These are phyloP conservation scores for Balakata baccata DNA, from an alignment of 345 rosid genomes.

Conservation along the genomic window DNA sequence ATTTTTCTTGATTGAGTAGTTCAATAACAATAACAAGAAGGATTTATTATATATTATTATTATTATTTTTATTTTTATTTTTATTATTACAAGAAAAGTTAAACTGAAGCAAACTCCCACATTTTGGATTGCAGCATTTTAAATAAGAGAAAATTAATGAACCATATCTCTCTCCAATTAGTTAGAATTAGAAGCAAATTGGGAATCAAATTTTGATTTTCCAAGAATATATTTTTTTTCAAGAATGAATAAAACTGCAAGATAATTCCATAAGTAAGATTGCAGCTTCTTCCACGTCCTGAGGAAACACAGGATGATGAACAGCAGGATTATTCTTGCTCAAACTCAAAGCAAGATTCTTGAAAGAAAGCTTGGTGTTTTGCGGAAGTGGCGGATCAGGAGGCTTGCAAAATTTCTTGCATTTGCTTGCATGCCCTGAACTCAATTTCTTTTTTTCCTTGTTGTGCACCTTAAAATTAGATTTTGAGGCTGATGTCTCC, in stretches of 20 bases:
- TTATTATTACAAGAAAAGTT: background rate
- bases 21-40: too few species aligned
- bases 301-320: slow-evolving; percentile 39
- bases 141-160: too few species aligned
- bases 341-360: slow-evolving; percentile 35
- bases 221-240: background rate
- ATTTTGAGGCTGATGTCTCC: slow-evolving; percentile 10
- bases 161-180: too few species aligned
- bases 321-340: slow-evolving; percentile 34
- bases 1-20: too few species aligned
- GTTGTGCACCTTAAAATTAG: slow-evolving; percentile 35
- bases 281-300: slow-evolving; percentile 59
- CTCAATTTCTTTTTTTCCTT: slow-evolving; percentile 53
- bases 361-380: slow-evolving; percentile 32
- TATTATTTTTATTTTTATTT: too few species aligned
- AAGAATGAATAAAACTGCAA: slow-evolving; percentile 40
- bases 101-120: background rate
- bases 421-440: slow-evolving; percentile 20
- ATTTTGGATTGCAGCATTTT: background rate
- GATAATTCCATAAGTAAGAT: slow-evolving; percentile 56
- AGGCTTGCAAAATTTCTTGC: slow-evolving; percentile 38
- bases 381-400: slow-evolving; percentile 2
- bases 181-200: too few species aligned
- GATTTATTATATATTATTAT: too few species aligned
- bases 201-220: too few species aligned